Evolutionary conservation across 805 yeast genomes (phyloP), one percentile per base, ranked within the genome.

Genomic region (Jamesozyma lodderae): DNA sequence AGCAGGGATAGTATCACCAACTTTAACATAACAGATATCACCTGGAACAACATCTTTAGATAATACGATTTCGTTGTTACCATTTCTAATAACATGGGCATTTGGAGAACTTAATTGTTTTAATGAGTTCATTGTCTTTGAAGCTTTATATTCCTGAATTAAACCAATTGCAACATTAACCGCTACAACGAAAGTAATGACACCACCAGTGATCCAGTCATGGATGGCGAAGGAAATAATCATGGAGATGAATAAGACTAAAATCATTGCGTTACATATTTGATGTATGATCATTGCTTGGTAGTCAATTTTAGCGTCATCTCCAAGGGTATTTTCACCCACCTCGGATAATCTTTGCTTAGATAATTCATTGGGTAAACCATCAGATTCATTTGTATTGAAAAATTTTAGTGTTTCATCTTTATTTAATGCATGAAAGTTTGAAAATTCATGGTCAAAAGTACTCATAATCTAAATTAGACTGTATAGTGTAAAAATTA

Each of bases 1-100:
- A 0, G 98, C 98, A 1, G 99, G 98, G 34, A 92, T 77, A 41
- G 96, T 73, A 63, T 92, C 99, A 48, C 99, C 99, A 34, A 87
- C 92, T 35, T 80, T 65, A 47, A 92, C 82, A 47, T 79, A 79
- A 35, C 90, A 92, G 49, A 92, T 62, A 59, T 92, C 99, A 42
- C 99, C 99, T 3, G 97, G 96, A 10, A 92, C 99, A 40, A 92
- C 73, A 30, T 75, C 73, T 1, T 86, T 73, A 0, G 97, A 96
- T 41, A 84, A 65, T 3, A 85, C 84, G 4, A 79, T 75, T 38
- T 79, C 79, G 10, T 83, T 74, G 35, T 73, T 69, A 16, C 86
- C 86, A 50, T 75, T 77, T 59, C 99, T 73, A 8, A 94, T 77
- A 33, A 92, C 73, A 50, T 86, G 87, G 10, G 96, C 95, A 53